Conservation (phyloP, 768 basidiomycete genomes). For the Boletus patriciae region DNA sequence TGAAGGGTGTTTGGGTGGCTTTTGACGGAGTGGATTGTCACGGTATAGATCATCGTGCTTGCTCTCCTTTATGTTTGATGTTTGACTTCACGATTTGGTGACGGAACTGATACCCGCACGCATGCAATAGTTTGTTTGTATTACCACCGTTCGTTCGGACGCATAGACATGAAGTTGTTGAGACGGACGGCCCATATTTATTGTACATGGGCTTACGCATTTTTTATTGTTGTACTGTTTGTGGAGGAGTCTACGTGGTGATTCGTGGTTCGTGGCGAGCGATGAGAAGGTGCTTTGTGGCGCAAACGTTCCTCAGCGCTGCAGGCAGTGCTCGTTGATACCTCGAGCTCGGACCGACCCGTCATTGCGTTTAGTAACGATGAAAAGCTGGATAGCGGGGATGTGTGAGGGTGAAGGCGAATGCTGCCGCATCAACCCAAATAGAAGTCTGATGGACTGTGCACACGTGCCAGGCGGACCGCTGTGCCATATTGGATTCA, state of each 20-base stretch:
- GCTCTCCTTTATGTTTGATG: neutral
- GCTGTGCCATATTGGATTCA: neutral
- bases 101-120: conserved; percentile 30
- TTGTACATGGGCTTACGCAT: neutral
- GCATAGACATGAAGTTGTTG: conserved; percentile 12
- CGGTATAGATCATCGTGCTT: conserved; percentile 8
- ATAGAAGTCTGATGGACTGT: conserved; percentile 7
- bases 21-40: conserved; percentile 28
- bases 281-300: neutral
- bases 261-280: neutral
- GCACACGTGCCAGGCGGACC: neutral
- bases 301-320: neutral
- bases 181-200: neutral
- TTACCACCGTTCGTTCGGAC: conserved; percentile 16
- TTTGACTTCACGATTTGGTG: conserved; percentile 11
- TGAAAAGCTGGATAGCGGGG: conserved; percentile 2
- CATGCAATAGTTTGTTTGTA: conserved; percentile 23
- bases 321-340: neutral
- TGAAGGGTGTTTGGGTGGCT: conserved; percentile 47
- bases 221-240: neutral
- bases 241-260: neutral
- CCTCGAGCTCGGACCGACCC: neutral
- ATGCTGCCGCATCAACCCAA: neutral
- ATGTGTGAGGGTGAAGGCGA: neutral
- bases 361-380: neutral